phyloP scores from a whole-genome alignment of 305 asterid species.

The Fraxinus angustifolia region DNA sequence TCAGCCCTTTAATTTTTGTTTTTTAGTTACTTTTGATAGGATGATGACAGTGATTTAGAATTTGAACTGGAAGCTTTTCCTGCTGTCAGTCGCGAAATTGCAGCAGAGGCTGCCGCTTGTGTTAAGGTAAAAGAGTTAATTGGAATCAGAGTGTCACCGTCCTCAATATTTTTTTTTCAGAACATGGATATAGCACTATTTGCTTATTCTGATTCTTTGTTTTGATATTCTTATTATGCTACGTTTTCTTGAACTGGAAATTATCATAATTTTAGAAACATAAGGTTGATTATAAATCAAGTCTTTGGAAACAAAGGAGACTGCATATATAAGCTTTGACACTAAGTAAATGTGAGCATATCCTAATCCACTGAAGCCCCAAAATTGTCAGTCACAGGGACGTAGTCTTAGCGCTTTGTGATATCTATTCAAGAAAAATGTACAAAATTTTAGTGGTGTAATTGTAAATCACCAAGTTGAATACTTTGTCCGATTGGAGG shows the following conservation, averaged over 20 bases:
- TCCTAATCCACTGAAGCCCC: background rate
- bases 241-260: background rate
- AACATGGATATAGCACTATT: background rate
- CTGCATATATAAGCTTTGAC: background rate
- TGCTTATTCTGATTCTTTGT: conserved; percentile 10
- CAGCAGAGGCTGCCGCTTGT: conserved; percentile 72
- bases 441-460: background rate
- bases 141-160: background rate
- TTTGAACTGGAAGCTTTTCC: conserved; percentile 70
- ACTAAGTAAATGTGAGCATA: background rate
- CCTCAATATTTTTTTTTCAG: background rate
- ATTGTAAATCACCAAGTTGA: background rate
- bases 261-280: conserved; percentile 4
- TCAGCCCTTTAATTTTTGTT: background rate
- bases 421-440: background rate
- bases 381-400: background rate
- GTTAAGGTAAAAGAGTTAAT: conserved; percentile 53
- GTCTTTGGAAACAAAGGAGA: background rate
- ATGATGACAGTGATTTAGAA: conserved; percentile 82
- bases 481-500: background rate
- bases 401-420: background rate
- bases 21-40: conserved; percentile 42
- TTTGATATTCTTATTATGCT: conserved; percentile 8
- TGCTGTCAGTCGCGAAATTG: conserved; percentile 57
- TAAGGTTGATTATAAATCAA: background rate